Evolutionary conservation across 2,329 filamentous ascomycete species (phyloP).

Genomic region (Trichoderma gracile): DNA sequence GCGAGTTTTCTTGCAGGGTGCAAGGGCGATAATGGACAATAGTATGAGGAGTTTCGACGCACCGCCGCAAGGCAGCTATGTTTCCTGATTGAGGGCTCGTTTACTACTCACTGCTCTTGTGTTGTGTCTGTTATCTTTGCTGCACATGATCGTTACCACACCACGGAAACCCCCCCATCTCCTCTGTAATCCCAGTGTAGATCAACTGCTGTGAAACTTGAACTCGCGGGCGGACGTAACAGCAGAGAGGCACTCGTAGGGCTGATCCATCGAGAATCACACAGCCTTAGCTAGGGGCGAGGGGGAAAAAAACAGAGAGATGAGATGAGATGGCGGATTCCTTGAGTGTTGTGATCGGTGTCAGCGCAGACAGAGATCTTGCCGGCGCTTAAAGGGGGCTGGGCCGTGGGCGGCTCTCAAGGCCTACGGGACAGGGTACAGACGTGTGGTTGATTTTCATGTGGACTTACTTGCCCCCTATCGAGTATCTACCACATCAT

Average conservation of each 20-base stretch:
- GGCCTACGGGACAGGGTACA: background rate
- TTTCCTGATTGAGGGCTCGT: no score
- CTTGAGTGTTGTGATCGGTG: background rate
- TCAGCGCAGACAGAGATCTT: background rate
- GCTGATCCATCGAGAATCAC: constrained; percentile 7
- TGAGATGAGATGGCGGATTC: background rate
- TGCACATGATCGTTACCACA: background rate
- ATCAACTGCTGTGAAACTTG: constrained; percentile 21
- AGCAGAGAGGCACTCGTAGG: constrained; percentile 14
- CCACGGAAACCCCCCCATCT: background rate
- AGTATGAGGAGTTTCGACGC: no score
- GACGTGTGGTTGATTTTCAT: no score
- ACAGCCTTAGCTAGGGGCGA: no score
- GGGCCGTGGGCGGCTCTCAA: background rate
- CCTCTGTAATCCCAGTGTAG: background rate
- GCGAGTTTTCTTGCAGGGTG: no score
- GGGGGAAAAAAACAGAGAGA: background rate
- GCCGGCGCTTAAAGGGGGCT: background rate
- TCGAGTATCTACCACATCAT: no score
- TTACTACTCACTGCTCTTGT: background rate
- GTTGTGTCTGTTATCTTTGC: background rate
- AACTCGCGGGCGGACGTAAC: background rate
- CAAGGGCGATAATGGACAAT: no score
- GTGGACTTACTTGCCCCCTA: no score
- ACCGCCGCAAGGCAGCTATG: background rate